These are phyloP conservation scores for Rhizopogon roseolus DNA, from an alignment of 768 basidiomycete genomes.

Conservation along the genomic window DNA sequence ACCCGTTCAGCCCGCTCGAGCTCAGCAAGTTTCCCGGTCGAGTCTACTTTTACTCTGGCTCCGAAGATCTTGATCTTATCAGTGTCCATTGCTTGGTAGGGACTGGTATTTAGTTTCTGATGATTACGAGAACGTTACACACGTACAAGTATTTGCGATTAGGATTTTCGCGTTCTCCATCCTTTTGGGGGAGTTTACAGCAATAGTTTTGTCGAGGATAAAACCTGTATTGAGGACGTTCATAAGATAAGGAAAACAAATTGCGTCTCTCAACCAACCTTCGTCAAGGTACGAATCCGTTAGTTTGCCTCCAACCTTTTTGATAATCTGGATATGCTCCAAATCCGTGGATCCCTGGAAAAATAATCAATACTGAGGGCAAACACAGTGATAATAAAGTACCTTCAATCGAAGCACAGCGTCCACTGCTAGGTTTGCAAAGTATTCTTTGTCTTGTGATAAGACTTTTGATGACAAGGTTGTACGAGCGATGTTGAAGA, in stretches of 20 bases:
- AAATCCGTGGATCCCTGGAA: constrained; percentile 88
- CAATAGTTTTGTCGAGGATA: constrained; percentile 95
- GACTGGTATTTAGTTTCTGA: neutral
- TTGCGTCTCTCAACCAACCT: constrained; percentile 39
- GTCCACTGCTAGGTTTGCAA: constrained; percentile 95
- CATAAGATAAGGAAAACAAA: neutral
- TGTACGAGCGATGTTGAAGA: constrained; percentile 95
- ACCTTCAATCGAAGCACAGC: constrained; percentile 92
- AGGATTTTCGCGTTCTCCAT: constrained; percentile 94
- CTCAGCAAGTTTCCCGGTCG: constrained; percentile 95
- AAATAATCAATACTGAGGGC: neutral
- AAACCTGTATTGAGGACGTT: constrained; percentile 54
- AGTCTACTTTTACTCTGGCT: constrained; percentile 91
- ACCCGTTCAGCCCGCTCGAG: constrained; percentile 94
- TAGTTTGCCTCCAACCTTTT: constrained; percentile 98
- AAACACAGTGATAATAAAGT: neutral
- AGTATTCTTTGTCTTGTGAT: constrained; percentile 95
- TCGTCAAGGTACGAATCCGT: constrained; percentile 98
- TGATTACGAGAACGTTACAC: neutral
- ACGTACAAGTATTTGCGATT: constrained; percentile 95
- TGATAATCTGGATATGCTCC: constrained; percentile 98
- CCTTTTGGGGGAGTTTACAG: constrained; percentile 91
- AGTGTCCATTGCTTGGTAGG: constrained; percentile 87
- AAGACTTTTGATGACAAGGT: constrained; percentile 96
- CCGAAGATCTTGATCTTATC: constrained; percentile 99